Evolutionary conservation across 2,329 filamentous ascomycete species (phyloP).

Genomic region (Cryphonectria japonica): DNA sequence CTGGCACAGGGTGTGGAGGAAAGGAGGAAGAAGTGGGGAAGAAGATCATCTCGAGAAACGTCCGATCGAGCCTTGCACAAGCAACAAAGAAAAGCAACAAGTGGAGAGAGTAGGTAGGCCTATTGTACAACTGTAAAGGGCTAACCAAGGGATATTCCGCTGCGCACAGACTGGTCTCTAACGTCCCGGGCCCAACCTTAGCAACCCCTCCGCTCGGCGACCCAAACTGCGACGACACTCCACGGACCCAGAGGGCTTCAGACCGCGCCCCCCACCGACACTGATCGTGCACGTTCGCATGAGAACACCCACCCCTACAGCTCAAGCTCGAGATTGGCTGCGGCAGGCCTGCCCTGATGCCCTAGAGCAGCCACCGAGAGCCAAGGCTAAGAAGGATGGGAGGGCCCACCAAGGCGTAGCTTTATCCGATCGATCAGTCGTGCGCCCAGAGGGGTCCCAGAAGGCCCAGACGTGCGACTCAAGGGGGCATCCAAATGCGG

Average conservation of each 20-base stretch:
- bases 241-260: slow-evolving; percentile 1
- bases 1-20: not conserved
- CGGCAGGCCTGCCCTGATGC: not conserved
- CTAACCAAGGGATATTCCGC: slow-evolving; percentile 27
- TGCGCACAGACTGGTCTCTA: slow-evolving; percentile 39
- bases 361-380: not conserved
- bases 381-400: not conserved
- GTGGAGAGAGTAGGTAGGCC: slow-evolving; percentile 11
- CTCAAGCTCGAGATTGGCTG: not conserved
- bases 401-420: not conserved
- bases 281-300: not conserved
- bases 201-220: slow-evolving; percentile 17
- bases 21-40: not conserved
- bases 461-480: not conserved
- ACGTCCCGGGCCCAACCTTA: slow-evolving; percentile 25
- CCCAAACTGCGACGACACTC: slow-evolving; percentile 23
- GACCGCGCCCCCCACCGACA: not conserved
- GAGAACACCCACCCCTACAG: not conserved
- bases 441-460: not conserved
- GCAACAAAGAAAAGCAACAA: slow-evolving; percentile 35
- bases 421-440: not conserved
- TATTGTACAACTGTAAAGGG: slow-evolving; percentile 8
- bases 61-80: slow-evolving; percentile 36
- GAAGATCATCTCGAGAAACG: slow-evolving; percentile 22
- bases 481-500: not conserved